phyloP scores from a whole-genome alignment of 2,329 filamentous ascomycete species.

The Beauveria sp. region DNA sequence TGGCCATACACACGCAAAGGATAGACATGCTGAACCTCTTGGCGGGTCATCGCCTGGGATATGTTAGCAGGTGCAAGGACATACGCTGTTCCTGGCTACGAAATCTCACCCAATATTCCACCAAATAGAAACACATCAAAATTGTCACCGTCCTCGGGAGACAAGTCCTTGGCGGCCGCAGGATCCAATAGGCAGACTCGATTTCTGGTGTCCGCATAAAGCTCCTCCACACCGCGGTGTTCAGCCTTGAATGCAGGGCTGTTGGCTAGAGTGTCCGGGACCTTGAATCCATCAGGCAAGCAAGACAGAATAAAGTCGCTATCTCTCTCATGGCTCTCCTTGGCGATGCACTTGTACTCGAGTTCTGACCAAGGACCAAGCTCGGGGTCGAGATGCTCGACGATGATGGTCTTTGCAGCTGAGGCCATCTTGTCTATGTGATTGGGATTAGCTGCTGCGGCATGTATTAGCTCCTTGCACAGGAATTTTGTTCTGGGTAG shows the following conservation, averaged over 20 bases:
- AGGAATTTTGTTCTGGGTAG: not conserved
- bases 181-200: constrained; percentile 88
- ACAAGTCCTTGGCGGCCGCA: constrained; percentile 70
- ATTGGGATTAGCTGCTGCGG: not conserved
- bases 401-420: constrained; percentile 69
- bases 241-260: constrained; percentile 63
- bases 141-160: constrained; percentile 68
- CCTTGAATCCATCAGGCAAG: constrained; percentile 59
- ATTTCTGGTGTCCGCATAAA: constrained; percentile 66
- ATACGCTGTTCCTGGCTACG: constrained; percentile 10
- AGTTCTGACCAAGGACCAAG: constrained; percentile 89
- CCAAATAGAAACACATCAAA: constrained; percentile 96
- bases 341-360: constrained; percentile 83
- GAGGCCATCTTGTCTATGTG: constrained; percentile 26
- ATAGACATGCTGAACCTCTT: constrained; percentile 53
- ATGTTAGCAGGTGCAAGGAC: constrained; percentile 11
- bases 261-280: constrained; percentile 49
- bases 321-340: constrained; percentile 62
- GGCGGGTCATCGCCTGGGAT: constrained; percentile 80
- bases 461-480: not conserved
- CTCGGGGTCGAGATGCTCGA: constrained; percentile 94
- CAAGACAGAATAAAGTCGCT: constrained; percentile 77
- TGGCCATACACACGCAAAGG: constrained; percentile 15
- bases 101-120: constrained; percentile 72
- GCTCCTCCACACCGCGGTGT: constrained; percentile 69